phyloP scores from a whole-genome alignment of 441 rosid genomes.

The Macaranga tanarius region DNA sequence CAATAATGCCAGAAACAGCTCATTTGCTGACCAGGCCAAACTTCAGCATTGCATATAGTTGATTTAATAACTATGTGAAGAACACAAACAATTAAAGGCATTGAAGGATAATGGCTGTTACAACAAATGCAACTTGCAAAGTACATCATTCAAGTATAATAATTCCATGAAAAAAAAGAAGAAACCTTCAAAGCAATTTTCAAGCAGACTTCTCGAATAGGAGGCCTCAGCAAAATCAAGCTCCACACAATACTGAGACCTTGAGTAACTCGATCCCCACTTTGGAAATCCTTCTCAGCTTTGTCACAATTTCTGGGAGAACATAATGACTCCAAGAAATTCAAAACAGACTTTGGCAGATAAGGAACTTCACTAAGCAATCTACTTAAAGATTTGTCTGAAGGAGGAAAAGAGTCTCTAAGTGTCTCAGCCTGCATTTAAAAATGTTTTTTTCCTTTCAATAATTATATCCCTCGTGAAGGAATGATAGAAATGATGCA shows the following conservation, averaged over 20 bases:
- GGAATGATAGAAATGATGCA: conserved; percentile 19
- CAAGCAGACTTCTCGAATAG: conserved; percentile 81
- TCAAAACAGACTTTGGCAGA: conserved; percentile 83
- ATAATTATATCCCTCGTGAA: conserved; percentile 18
- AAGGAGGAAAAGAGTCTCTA: conserved; percentile 92
- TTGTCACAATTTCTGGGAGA: conserved; percentile 66
- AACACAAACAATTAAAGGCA: background rate
- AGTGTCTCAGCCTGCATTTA: conserved; percentile 84
- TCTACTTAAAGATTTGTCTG: conserved; percentile 93
- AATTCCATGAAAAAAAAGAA: conserved; percentile 18
- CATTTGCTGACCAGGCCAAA: background rate
- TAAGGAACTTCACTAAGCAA: conserved; percentile 94
- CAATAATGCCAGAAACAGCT: background rate
- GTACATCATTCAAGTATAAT: conserved; percentile 1
- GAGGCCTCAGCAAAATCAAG: conserved; percentile 84
- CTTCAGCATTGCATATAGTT: background rate
- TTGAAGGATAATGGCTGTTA: background rate
- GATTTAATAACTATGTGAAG: background rate
- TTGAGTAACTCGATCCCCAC: conserved; percentile 96
- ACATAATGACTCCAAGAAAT: conserved; percentile 79
- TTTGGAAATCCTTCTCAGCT: conserved; percentile 63
- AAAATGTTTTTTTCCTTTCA: conserved; percentile 26
- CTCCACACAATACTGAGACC: conserved; percentile 97
- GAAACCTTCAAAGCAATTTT: conserved; percentile 91
- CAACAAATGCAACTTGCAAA: conserved; percentile 14